Conservation (phyloP, 2,329 filamentous ascomycete genomes). For the Didymella arachidicola region DNA sequence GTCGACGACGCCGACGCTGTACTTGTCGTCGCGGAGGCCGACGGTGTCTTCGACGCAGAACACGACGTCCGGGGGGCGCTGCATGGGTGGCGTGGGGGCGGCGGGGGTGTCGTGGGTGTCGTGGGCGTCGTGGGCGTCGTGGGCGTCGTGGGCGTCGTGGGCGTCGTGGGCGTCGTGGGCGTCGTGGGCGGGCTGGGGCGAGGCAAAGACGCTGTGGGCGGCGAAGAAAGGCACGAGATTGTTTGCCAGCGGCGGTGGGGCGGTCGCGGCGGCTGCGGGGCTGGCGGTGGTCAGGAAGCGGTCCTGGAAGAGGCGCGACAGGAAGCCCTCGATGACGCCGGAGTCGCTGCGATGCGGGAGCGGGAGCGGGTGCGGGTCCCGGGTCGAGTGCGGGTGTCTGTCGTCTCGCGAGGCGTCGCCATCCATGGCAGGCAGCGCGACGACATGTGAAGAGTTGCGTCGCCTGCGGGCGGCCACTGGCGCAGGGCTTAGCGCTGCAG, state of each 20-base stretch:
- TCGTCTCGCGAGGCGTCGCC: slow-evolving; percentile 11
- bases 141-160: no score
- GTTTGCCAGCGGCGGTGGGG: slow-evolving; percentile 28
- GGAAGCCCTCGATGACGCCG: slow-evolving; percentile 28
- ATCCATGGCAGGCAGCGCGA: slow-evolving; percentile 22
- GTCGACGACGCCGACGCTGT: slow-evolving; percentile 56
- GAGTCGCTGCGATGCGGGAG: slow-evolving; percentile 3
- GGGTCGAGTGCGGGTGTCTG: slow-evolving; percentile 13
- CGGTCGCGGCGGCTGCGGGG: slow-evolving; percentile 24
- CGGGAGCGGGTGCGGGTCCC: slow-evolving; percentile 11
- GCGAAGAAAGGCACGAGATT: slow-evolving; percentile 35
- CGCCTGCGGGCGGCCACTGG: not conserved
- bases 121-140: no score
- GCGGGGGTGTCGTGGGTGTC: not conserved
- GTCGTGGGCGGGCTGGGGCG: slow-evolving; percentile 10
- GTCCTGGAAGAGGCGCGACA: slow-evolving; percentile 35
- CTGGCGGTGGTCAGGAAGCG: slow-evolving; percentile 28
- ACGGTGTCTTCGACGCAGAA: slow-evolving; percentile 55
- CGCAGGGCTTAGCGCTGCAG: slow-evolving; percentile 14
- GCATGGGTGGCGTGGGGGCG: slow-evolving; percentile 19
- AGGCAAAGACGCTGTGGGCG: slow-evolving; percentile 27
- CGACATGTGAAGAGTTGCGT: slow-evolving; percentile 26
- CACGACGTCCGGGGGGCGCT: slow-evolving; percentile 33
- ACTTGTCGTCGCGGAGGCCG: slow-evolving; percentile 49
- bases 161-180: no score